phyloP scores from a whole-genome alignment of 768 basidiomycete genomes.

The Tricholoma sp. region DNA sequence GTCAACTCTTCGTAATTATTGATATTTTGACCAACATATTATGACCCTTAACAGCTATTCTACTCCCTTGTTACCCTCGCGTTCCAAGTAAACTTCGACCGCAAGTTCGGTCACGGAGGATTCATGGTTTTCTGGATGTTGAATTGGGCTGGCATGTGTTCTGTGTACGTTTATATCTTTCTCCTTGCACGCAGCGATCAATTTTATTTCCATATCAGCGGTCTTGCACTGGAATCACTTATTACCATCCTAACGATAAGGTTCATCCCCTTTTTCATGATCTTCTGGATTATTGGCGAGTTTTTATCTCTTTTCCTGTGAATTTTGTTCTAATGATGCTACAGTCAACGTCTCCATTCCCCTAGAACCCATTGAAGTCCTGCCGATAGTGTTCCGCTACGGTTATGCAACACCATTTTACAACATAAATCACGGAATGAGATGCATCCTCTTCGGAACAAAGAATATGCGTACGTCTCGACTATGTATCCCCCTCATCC shows the following conservation, averaged over 20 bases:
- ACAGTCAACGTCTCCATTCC: constrained; percentile 55
- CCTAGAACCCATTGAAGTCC: constrained; percentile 43
- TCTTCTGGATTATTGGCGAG: constrained; percentile 60
- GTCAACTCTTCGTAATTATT: not conserved
- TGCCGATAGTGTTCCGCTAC: constrained; percentile 43
- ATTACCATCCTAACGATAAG: constrained; percentile 48
- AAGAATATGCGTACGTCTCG: constrained; percentile 38
- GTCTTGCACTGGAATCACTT: constrained; percentile 57
- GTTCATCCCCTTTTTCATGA: constrained; percentile 56
- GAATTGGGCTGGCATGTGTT: constrained; percentile 51
- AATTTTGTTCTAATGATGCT: not conserved
- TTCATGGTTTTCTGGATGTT: constrained; percentile 69
- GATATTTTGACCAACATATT: not conserved
- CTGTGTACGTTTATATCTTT: constrained; percentile 35
- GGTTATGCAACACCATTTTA: constrained; percentile 56
- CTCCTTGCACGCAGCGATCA: not conserved
- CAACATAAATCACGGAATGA: constrained; percentile 44
- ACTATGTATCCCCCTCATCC: not conserved
- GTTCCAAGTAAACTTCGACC: constrained; percentile 51
- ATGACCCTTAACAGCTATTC: constrained; percentile 32
- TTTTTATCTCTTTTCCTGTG: not conserved
- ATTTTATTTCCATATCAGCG: constrained; percentile 28
- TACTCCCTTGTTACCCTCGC: constrained; percentile 57
- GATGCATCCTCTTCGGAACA: constrained; percentile 48
- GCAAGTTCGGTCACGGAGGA: constrained; percentile 43